Percentiles rank a stretch among this genome's conserved stretches.
Evolutionary conservation across 2,329 filamentous ascomycete species (phyloP).

Genomic region (Aspergillus ochraceus): DNA sequence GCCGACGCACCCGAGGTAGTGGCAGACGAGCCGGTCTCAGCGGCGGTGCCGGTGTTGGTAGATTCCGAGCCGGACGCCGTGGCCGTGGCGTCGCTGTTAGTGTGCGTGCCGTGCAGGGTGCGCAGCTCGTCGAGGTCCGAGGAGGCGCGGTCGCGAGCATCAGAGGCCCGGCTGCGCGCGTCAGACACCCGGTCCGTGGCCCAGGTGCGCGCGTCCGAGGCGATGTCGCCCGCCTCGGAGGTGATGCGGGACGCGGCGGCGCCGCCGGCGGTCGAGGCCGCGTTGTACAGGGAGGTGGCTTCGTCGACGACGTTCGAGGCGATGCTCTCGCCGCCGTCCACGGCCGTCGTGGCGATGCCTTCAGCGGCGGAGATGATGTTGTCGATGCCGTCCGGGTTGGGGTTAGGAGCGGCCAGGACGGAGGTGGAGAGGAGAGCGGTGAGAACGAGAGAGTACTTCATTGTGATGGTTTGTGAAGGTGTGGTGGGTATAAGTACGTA

Average conservation of each 20-base stretch:
- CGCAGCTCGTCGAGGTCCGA: conserved; percentile 12
- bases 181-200: conserved; percentile 7
- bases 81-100: conserved; percentile 11
- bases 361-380: conserved; percentile 18
- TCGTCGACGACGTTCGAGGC: conserved; percentile 15
- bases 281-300: conserved; percentile 19
- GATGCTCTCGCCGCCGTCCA: conserved; percentile 16
- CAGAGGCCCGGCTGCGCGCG: conserved; percentile 12
- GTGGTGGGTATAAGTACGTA: not conserved
- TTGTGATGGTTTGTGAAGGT: conserved; percentile 6
- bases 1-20: not conserved
- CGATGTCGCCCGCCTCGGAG: conserved; percentile 14
- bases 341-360: conserved; percentile 9
- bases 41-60: conserved; percentile 9
- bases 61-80: conserved; percentile 3
- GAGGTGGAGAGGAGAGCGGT: conserved; percentile 26
- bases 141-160: conserved; percentile 12
- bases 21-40: conserved; percentile 5
- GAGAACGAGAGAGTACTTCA: conserved; percentile 29
- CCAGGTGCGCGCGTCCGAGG: conserved; percentile 12
- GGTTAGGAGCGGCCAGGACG: conserved; percentile 21
- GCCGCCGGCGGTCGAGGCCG: conserved; percentile 15
- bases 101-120: conserved; percentile 19
- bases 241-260: conserved; percentile 18
- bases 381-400: conserved; percentile 15